These are phyloP conservation scores for Aspergillus sp. DNA, from an alignment of 2,329 filamentous ascomycete species.

Conservation along the genomic window DNA sequence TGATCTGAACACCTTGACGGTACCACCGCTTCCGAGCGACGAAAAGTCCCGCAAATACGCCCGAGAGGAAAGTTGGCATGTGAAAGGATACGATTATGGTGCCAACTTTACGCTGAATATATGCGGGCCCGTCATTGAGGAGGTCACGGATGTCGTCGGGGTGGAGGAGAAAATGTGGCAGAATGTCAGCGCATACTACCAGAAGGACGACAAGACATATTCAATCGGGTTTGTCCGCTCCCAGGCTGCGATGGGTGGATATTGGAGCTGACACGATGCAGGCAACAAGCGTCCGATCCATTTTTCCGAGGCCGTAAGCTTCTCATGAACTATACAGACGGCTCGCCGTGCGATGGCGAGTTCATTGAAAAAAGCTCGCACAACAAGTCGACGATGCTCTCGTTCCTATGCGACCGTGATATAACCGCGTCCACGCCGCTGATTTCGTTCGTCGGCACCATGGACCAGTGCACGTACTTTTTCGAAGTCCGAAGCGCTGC, in stretches of 20 bases:
- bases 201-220: slow-evolving; percentile 43
- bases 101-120: slow-evolving; percentile 54
- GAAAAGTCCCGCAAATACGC: slow-evolving; percentile 39
- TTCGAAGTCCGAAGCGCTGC: slow-evolving; percentile 87
- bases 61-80: slow-evolving; percentile 48
- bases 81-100: slow-evolving; percentile 50
- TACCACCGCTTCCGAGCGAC: slow-evolving; percentile 47
- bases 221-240: slow-evolving; percentile 43
- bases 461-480: slow-evolving; percentile 91
- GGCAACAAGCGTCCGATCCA: slow-evolving; percentile 46
- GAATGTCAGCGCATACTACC: slow-evolving; percentile 53
- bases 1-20: slow-evolving; percentile 59
- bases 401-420: slow-evolving; percentile 88
- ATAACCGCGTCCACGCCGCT: slow-evolving; percentile 66
- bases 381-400: slow-evolving; percentile 79
- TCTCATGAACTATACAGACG: slow-evolving; percentile 73
- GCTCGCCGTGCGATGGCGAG: slow-evolving; percentile 64
- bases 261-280: background rate
- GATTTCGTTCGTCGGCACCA: slow-evolving; percentile 82
- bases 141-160: slow-evolving; percentile 47
- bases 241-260: background rate
- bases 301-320: slow-evolving; percentile 59
- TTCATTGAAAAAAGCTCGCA: slow-evolving; percentile 26
- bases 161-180: slow-evolving; percentile 40
- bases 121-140: slow-evolving; percentile 51